Percentiles rank a stretch among this genome's conserved stretches.
Evolutionary conservation across 257 asterid genomes (phyloP).

Genomic region (Handroanthus guayacan): DNA sequence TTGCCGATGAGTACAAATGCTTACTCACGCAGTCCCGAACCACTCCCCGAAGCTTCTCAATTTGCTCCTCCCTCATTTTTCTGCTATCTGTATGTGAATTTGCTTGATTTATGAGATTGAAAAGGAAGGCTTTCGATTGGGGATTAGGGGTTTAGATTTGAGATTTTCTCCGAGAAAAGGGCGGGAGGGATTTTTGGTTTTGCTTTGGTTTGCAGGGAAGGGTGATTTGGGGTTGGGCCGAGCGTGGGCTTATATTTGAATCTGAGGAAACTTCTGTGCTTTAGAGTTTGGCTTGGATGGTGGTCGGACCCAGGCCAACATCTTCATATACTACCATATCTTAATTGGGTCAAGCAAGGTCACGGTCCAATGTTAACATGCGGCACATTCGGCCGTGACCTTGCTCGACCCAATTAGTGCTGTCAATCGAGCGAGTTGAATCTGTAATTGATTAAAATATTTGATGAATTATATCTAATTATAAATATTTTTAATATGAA

Average conservation of each 20-base stretch:
- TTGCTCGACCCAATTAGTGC: too few relatives aligned
- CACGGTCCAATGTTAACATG: background rate
- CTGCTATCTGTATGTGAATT: slow-evolving; percentile 1
- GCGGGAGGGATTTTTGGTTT: slow-evolving; percentile 54
- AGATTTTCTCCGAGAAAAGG: slow-evolving; percentile 41
- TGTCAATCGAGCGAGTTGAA: too few relatives aligned
- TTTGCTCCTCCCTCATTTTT: slow-evolving; percentile 84
- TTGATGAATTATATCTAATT: too few relatives aligned
- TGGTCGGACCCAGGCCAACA: background rate
- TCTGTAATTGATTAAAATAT: too few relatives aligned
- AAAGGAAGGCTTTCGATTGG: slow-evolving; percentile 35
- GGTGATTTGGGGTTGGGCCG: slow-evolving; percentile 4
- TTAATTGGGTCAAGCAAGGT: background rate
- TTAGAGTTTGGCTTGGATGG: too few relatives aligned
- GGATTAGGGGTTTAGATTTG: slow-evolving; percentile 40
- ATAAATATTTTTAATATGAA: too few relatives aligned
- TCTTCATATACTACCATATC: background rate
- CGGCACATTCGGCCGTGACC: too few relatives aligned
- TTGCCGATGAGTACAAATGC: slow-evolving; percentile 95
- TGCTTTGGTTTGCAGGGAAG: background rate
- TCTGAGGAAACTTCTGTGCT: background rate
- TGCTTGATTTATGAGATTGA: slow-evolving; percentile 18
- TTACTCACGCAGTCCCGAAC: slow-evolving; percentile 97
- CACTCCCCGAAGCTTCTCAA: slow-evolving; percentile 89
- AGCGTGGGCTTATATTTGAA: background rate